Conservation (phyloP, 108 stramenopile genomes). For the Fistulifera solaris region DNA sequence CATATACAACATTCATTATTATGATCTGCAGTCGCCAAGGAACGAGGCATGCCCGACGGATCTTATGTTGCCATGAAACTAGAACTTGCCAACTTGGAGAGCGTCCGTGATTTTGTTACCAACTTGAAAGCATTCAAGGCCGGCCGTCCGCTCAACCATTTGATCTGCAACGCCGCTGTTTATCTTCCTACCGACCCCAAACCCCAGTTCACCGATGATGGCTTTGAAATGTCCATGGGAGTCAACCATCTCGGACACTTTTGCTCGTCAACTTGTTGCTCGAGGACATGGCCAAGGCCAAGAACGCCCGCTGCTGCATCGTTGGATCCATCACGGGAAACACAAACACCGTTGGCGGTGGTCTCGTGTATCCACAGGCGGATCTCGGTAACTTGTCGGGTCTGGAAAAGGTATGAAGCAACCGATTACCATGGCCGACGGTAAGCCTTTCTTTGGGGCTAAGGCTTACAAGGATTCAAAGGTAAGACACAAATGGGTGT, state of each 20-base stretch:
- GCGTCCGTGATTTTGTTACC: constrained; percentile 84
- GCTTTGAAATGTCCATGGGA: constrained; percentile 95
- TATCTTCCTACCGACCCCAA: constrained; percentile 87
- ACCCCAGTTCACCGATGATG: constrained; percentile 90
- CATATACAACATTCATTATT: neutral
- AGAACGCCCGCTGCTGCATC: constrained; percentile 82
- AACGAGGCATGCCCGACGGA: constrained; percentile 55
- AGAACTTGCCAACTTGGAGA: constrained; percentile 83
- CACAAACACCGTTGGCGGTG: constrained; percentile 89
- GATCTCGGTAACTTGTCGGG: constrained; percentile 88
- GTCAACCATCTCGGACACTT: constrained; percentile 97
- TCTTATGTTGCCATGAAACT: constrained; percentile 85
- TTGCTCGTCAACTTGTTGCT: constrained; percentile 80
- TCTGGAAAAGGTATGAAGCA: constrained; percentile 64
- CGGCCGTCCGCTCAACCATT: constrained; percentile 69
- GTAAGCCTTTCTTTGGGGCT: constrained; percentile 88
- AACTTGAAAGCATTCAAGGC: constrained; percentile 94
- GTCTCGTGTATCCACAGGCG: constrained; percentile 85
- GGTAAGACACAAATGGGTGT: constrained; percentile 20
- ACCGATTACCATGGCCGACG: constrained; percentile 86
- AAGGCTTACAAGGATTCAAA: constrained; percentile 98
- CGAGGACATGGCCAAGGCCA: constrained; percentile 88
- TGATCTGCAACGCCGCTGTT: constrained; percentile 96
- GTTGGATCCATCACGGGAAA: constrained; percentile 94
- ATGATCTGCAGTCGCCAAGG: constrained; percentile 59